phyloP scores from a whole-genome alignment of 495 filamentous ascomycete genomes.

The Collariella sp. region DNA sequence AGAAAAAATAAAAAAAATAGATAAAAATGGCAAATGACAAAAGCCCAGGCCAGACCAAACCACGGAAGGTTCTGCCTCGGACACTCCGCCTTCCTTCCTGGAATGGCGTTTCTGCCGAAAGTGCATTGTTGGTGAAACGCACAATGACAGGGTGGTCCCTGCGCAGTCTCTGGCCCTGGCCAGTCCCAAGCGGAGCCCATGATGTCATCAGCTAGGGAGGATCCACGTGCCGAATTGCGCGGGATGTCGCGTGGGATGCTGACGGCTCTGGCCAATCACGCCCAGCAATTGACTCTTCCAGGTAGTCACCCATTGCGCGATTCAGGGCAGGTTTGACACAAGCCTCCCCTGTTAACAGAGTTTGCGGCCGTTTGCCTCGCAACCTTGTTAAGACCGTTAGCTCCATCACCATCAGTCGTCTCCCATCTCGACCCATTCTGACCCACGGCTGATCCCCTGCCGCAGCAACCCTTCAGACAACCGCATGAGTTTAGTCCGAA shows the following conservation, averaged over 20 bases:
- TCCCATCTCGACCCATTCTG: too few species aligned
- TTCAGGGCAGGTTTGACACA: slow-evolving; percentile 2
- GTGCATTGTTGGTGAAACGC: neutral
- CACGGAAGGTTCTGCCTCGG: too few species aligned
- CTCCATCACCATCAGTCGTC: neutral
- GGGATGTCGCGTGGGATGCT: slow-evolving; percentile 2
- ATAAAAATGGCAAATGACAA: too few species aligned
- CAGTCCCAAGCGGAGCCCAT: neutral
- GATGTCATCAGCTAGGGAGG: slow-evolving; percentile 1
- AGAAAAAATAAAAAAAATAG: too few species aligned
- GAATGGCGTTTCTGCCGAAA: neutral
- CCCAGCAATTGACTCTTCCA: neutral
- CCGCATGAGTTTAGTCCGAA: neutral
- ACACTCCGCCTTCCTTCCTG: neutral
- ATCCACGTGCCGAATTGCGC: neutral
- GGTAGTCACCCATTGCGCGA: slow-evolving; percentile 2
- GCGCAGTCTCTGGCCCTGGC: neutral
- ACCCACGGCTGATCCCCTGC: neutral
- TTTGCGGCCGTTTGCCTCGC: neutral
- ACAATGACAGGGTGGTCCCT: neutral
- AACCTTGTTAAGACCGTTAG: neutral
- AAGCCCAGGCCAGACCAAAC: too few species aligned
- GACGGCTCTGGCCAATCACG: neutral
- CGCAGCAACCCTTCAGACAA: neutral
- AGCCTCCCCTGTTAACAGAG: neutral